Evolutionary conservation across 768 basidiomycete genomes (phyloP), one percentile per base, ranked within the genome.

Genomic region (Rhodotorula toruloides): DNA sequence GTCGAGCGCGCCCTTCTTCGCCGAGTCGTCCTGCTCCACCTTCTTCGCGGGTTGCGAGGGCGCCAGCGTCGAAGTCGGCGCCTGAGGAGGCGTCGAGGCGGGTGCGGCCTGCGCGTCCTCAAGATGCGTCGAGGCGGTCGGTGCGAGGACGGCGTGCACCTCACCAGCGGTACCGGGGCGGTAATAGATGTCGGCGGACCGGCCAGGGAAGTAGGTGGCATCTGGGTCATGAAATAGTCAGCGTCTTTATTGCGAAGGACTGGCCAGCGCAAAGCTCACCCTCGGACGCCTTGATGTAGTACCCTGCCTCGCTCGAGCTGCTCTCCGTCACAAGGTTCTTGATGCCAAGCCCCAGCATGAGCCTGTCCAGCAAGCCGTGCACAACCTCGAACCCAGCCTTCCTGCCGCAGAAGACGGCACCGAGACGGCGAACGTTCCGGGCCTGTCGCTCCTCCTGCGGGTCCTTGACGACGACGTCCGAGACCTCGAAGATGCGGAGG

Each of bases 301-400:
- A 99, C 16, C 96, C 96, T 21, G 82, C 83, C 55, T 79, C 76
- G 36, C 85, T 84, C 65, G 83, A 80, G 43, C 75, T 79, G 73
- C 88, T 83, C 39, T 74, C 77, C 63, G 80, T 83, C 29, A 80
- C 77, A 61, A 97, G 88, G 71, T 86, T 83, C 44, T 91, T 88
- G 42, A 99, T 83, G 70, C 96, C 94, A 29, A 99, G 80, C 84
- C 96, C 92, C 77, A 87, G 88, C 96, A 99, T 98, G 43, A 90
- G 84, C 55, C 93, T 83, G 79, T 98, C 92, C 71, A 99, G 79
- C 79, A 98, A 80, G 40, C 96, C 96, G 77, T 98, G 96, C 17
- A 93, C 87, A 67, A 94, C 84, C 81, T 99, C 75, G 76, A 99
- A 99, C 8, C 93, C 93, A 43, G 93, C 96, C 21, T 87, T 90